Percentiles rank a stretch among this genome's conserved stretches.
These are phyloP conservation scores for Pyrenophora teres DNA, from an alignment of 2,329 filamentous ascomycete species.

Conservation along the genomic window DNA sequence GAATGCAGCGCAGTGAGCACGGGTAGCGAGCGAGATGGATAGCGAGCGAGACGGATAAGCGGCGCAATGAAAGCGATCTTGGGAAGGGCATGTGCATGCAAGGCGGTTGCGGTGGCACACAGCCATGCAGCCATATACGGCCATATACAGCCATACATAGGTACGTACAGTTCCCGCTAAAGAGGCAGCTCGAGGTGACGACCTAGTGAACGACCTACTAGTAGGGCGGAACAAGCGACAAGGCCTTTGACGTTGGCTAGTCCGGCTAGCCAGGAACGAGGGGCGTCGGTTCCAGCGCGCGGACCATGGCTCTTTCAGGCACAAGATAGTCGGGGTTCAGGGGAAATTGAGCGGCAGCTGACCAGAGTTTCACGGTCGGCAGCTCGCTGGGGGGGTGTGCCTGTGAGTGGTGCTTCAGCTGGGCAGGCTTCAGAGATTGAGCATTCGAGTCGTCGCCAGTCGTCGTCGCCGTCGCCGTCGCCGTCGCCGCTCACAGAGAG, in stretches of 20 bases:
- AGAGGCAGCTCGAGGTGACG: background rate
- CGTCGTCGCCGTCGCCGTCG: too few species aligned
- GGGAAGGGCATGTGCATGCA: background rate
- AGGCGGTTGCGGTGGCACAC: background rate
- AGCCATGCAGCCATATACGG: background rate
- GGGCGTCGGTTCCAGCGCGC: conserved; percentile 6
- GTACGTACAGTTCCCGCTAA: too few species aligned
- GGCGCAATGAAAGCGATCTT: background rate
- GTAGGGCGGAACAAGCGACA: background rate
- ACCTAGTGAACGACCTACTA: too few species aligned
- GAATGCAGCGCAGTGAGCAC: too few species aligned
- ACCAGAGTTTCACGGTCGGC: conserved; percentile 19
- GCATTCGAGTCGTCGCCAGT: too few species aligned
- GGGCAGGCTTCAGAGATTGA: too few species aligned
- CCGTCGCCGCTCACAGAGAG: too few species aligned
- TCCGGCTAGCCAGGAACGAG: conserved; percentile 17
- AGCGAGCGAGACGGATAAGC: background rate
- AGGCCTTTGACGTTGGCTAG: conserved; percentile 5
- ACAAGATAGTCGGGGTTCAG: conserved; percentile 13
- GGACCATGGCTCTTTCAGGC: conserved; percentile 7
- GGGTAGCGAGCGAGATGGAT: background rate
- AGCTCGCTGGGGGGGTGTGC: background rate
- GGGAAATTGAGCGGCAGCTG: conserved; percentile 16
- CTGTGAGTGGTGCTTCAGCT: background rate
- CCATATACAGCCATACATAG: too few species aligned